A percentile compares a stretch with the other conserved stretches of the same genome.
Conservation (phyloP, 2,329 filamentous ascomycete species). For the Drechslerella dactyloides region DNA sequence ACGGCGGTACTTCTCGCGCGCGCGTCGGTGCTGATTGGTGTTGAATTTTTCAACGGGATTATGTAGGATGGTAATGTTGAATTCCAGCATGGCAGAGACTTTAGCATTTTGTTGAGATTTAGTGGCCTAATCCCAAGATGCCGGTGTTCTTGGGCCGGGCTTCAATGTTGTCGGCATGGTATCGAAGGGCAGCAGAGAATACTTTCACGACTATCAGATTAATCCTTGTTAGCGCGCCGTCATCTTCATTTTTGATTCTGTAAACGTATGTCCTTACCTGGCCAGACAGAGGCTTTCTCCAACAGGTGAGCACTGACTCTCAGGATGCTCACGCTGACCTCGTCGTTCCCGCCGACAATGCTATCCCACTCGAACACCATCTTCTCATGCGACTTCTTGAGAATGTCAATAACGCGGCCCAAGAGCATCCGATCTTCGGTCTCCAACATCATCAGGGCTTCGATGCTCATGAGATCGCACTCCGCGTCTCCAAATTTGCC, state of each 20-base stretch:
- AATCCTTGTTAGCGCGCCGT: not conserved
- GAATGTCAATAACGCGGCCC: slow-evolving; percentile 78
- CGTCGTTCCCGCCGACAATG: slow-evolving; percentile 62
- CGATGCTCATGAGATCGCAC: slow-evolving; percentile 78
- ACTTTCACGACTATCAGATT: slow-evolving; percentile 25
- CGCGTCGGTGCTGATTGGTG: not conserved
- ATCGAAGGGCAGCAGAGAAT: slow-evolving; percentile 54
- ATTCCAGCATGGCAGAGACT: slow-evolving; percentile 29
- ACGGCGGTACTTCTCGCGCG: not conserved
- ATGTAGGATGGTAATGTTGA: slow-evolving; percentile 35
- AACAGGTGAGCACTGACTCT: slow-evolving; percentile 85
- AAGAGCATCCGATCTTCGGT: slow-evolving; percentile 88
- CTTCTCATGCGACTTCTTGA: slow-evolving; percentile 78
- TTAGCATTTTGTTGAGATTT: slow-evolving; percentile 9
- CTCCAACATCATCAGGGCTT: slow-evolving; percentile 86
- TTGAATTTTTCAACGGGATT: slow-evolving; percentile 1
- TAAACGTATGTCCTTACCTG: slow-evolving; percentile 67
- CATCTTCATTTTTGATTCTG: not conserved
- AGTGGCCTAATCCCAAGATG: slow-evolving; percentile 28
- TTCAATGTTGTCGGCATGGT: slow-evolving; percentile 56
- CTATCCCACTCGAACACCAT: slow-evolving; percentile 62
- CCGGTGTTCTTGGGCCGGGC: slow-evolving; percentile 52
- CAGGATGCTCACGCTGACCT: slow-evolving; percentile 83
- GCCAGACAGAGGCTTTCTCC: slow-evolving; percentile 89
- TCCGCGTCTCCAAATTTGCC: slow-evolving; percentile 84